These are phyloP conservation scores for Geopyxis carbonaria DNA, from an alignment of 495 filamentous ascomycete genomes.

Conservation along the genomic window DNA sequence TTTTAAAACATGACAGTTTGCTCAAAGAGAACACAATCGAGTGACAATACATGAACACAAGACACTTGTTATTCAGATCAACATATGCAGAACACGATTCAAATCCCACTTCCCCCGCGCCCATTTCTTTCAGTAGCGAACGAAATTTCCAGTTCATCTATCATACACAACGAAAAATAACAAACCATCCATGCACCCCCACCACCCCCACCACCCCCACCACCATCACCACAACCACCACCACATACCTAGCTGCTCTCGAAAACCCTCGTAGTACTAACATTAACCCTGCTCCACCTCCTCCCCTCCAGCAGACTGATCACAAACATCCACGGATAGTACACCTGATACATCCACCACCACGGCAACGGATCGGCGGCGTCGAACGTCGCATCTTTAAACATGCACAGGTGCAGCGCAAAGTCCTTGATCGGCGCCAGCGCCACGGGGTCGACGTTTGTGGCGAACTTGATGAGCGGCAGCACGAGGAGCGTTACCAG, in stretches of 20 bases:
- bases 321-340: constrained; percentile 39
- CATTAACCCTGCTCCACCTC: constrained; percentile 42
- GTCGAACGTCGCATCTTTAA: constrained; percentile 45
- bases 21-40: too few relatives aligned
- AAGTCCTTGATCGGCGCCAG: constrained; percentile 26
- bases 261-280: constrained; percentile 43
- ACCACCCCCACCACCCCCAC: background rate
- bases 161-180: background rate
- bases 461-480: constrained; percentile 28
- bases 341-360: constrained; percentile 42
- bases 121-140: too few relatives aligned
- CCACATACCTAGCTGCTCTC: constrained; percentile 8
- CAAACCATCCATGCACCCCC: background rate
- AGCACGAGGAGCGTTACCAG: constrained; percentile 33
- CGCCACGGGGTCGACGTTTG: too few relatives aligned
- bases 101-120: too few relatives aligned
- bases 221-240: background rate
- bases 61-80: too few relatives aligned
- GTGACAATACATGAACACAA: background rate
- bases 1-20: too few relatives aligned
- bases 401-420: constrained; percentile 33
- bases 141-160: too few relatives aligned
- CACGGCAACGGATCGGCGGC: constrained; percentile 43
- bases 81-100: too few relatives aligned
- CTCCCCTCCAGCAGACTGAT: constrained; percentile 26